Evolutionary conservation across 345 rosid genomes (phyloP), one percentile per base, ranked within the genome.

Genomic region (Schrenkiella parvula): DNA sequence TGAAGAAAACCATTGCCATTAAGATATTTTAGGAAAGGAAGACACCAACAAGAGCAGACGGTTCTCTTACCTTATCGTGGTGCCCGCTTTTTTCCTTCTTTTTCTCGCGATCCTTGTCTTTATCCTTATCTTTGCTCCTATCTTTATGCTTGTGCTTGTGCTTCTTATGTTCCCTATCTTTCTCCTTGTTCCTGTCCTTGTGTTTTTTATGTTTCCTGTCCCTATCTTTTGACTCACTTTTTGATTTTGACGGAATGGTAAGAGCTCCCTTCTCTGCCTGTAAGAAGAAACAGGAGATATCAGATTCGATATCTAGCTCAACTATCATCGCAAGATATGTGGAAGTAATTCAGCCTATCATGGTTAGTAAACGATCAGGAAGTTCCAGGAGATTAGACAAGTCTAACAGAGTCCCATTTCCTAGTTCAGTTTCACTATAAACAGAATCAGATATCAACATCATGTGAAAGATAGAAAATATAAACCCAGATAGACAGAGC

Each of bases 131-230:
- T 82, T 89, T 91, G 77, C 80, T 86, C 60, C 89, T 83, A 67
- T 86, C 97, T 85, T 84, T 91, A 76, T 84, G 97, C 39, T 82
- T 88, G 71, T 85, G 96, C 76, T 89, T 93, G 76, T 83, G 97
- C 81, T 86, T 89, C 91, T 88, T 89, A 77, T 87, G 95, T 77
- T 86, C 96, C 83, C 78, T 86, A 74, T 95, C 96, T 70, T 89
- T 90, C 17, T 88, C 96, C 83, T 86, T 88, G 41, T 72, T 91
- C 80, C 77, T 86, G 64, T 93, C 96, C 71, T 79, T 93, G 76
- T 82, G 91, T 81, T 89, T 93, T 71, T 78, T 93, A 78, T 85
- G 98, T 83, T 89, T 93, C 86, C 86, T 86, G 74, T 88, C 92
- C 78, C 75, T 86, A 79, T 91, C 93, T 71, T 84, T 90, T 17